phyloP scores from a whole-genome alignment of 306 rosid genomes.

The Cicer bijugum region DNA sequence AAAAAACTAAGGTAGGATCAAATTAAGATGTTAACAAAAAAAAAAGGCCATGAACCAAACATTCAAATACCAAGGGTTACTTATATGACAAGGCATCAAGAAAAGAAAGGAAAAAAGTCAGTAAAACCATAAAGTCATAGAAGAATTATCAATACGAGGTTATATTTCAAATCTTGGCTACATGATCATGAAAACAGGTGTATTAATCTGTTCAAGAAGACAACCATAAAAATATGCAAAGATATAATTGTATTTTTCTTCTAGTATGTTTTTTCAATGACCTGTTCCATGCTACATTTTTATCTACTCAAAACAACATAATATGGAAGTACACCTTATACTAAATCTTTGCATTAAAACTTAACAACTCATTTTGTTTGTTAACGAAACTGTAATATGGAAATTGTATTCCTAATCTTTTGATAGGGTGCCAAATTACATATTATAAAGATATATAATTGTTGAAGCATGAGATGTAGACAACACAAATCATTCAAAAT shows the following conservation, averaged over 20 bases:
- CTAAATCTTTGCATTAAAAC: no score
- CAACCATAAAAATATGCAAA: not conserved
- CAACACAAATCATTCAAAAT: not conserved
- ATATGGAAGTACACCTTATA: no score
- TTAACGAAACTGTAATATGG: not conserved
- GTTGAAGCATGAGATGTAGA: not conserved
- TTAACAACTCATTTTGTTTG: not conserved
- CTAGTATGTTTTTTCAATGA: not conserved
- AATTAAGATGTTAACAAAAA: conserved; percentile 17
- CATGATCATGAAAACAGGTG: not conserved
- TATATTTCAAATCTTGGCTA: conserved; percentile 4
- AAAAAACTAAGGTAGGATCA: not conserved
- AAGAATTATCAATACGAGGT: not conserved
- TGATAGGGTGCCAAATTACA: not conserved
- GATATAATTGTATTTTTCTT: no score
- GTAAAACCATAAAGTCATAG: not conserved
- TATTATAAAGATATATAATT: not conserved
- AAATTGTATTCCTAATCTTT: not conserved
- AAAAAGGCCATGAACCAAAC: not conserved
- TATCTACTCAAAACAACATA: not conserved
- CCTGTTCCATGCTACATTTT: not conserved
- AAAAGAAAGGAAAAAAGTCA: not conserved
- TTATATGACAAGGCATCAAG: not conserved
- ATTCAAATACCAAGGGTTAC: not conserved
- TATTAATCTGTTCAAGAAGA: not conserved